Conservation (phyloP, 2,329 filamentous ascomycete species). For the Alternaria novae-zelandiae region DNA sequence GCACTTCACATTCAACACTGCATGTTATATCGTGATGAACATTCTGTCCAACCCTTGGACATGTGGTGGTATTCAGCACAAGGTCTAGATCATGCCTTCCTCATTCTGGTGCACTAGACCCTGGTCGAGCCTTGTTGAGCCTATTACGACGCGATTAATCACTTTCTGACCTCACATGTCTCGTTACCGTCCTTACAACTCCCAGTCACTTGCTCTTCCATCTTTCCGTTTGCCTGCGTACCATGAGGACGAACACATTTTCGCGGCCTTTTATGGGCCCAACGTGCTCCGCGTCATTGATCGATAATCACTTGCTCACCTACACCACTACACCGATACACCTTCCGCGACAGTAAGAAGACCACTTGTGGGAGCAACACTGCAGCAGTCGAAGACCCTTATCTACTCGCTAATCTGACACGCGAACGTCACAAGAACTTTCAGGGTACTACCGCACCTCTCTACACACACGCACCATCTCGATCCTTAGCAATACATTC, state of each 20-base stretch:
- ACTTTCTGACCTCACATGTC: neutral
- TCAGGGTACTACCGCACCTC: neutral
- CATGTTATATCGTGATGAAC: neutral
- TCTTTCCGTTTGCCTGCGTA: neutral
- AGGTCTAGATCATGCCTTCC: neutral
- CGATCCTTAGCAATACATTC: neutral
- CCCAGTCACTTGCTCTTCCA: neutral
- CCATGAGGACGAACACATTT: neutral
- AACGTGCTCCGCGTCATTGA: neutral
- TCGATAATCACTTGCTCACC: neutral
- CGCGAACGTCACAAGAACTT: neutral
- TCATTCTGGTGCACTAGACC: neutral
- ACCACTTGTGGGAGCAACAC: neutral
- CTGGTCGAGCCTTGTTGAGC: neutral
- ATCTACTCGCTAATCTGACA: neutral
- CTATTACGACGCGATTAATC: neutral
- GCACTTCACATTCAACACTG: neutral
- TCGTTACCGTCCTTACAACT: neutral
- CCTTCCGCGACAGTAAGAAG: neutral
- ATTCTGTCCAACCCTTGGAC: fast-evolving
- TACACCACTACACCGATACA: neutral
- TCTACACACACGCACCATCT: neutral
- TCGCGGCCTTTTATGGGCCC: neutral
- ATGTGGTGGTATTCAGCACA: neutral
- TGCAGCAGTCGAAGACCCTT: neutral